phyloP scores from a whole-genome alignment of 2,329 filamentous ascomycete genomes.

The Acrocalymma vagum region DNA sequence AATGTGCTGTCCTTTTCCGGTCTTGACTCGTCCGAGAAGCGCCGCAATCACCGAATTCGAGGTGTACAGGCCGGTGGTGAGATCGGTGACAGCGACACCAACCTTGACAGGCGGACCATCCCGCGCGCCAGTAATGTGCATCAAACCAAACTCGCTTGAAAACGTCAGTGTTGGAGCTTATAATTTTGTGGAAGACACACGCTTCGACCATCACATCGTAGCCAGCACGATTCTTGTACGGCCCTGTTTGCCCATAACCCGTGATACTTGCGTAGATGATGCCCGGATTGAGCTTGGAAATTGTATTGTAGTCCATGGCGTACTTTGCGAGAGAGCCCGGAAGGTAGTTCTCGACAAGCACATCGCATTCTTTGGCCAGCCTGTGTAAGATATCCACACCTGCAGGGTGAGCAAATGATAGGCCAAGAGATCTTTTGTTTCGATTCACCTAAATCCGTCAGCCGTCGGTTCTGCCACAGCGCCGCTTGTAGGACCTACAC shows the following conservation, averaged over 20 bases:
- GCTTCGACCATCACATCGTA: constrained; percentile 99
- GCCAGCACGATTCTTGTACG: constrained; percentile 84
- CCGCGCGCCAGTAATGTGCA: constrained; percentile 94
- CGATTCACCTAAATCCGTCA: constrained; percentile 76
- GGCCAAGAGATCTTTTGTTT: constrained; percentile 92
- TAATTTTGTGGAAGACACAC: constrained; percentile 34
- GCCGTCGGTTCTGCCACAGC: neutral
- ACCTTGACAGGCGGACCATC: constrained; percentile 96
- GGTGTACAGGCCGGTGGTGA: constrained; percentile 94
- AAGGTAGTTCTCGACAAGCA: constrained; percentile 96
- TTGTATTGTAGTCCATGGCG: constrained; percentile 82
- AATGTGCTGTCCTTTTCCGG: constrained; percentile 87
- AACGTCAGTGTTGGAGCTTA: constrained; percentile 17
- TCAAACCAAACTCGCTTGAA: constrained; percentile 82
- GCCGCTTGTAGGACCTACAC: constrained; percentile 63
- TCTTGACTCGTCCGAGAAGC: constrained; percentile 76
- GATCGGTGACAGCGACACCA: constrained; percentile 93
- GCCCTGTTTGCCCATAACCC: constrained; percentile 94
- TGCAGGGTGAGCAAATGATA: constrained; percentile 87
- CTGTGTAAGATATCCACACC: constrained; percentile 89
- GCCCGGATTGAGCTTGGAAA: constrained; percentile 81
- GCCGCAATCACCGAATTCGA: constrained; percentile 96
- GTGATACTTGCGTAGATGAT: constrained; percentile 97
- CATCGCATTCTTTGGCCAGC: constrained; percentile 84
- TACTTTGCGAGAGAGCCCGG: constrained; percentile 92